phyloP scores from a whole-genome alignment of 176 grass and related monocot genomes.

The Aegilops sharonensis region DNA sequence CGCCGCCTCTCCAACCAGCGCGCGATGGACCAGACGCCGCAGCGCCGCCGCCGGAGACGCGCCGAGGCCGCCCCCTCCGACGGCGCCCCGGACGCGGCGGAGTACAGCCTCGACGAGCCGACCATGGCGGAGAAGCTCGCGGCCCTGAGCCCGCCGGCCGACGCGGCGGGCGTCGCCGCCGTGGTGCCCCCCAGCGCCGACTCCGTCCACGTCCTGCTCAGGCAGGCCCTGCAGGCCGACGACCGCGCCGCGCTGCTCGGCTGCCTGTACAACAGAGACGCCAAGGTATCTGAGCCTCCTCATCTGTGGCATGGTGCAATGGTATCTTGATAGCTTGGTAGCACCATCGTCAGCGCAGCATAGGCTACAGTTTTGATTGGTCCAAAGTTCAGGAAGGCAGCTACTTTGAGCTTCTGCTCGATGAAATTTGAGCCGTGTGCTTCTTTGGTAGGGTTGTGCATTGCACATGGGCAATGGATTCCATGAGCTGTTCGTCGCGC shows the following conservation, averaged over 20 bases:
- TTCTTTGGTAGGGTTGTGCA: background rate
- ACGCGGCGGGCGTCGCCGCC: background rate
- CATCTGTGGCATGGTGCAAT: too few relatives aligned
- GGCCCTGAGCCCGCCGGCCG: background rate
- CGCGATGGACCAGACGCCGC: background rate
- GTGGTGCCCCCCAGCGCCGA: conserved; percentile 12
- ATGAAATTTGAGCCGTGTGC: background rate
- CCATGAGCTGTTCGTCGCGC: too few relatives aligned
- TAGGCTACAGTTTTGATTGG: background rate
- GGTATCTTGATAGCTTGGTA: background rate
- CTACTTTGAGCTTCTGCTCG: background rate
- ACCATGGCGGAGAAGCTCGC: conserved; percentile 18
- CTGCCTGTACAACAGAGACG: background rate
- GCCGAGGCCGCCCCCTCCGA: background rate
- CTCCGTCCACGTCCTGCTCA: background rate
- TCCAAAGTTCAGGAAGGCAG: background rate
- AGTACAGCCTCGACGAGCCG: background rate
- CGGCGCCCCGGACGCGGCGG: background rate
- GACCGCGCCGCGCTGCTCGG: background rate
- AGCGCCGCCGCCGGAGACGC: background rate
- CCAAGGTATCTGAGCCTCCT: background rate
- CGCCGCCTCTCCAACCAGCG: background rate
- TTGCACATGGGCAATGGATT: background rate
- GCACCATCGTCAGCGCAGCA: too few relatives aligned
- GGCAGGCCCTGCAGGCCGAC: background rate